These are phyloP conservation scores for Jamesozyma piceae DNA, from an alignment of 805 yeast genomes.

Conservation along the genomic window DNA sequence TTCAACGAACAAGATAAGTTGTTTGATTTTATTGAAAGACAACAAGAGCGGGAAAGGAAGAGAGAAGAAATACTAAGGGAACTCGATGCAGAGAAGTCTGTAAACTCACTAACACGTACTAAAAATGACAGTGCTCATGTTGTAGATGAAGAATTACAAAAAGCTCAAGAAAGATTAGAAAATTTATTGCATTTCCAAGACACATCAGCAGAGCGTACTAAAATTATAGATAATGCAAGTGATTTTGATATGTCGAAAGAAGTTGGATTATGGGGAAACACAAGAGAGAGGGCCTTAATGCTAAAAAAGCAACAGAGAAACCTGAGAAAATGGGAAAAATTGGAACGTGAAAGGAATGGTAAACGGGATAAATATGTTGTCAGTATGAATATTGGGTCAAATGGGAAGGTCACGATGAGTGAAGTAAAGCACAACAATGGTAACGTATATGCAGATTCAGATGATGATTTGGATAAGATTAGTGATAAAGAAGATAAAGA, in stretches of 20 bases:
- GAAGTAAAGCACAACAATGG: constrained; percentile 33
- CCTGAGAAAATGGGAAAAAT: constrained; percentile 51
- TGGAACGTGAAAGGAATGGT: constrained; percentile 53
- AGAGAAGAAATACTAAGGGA: constrained; percentile 26
- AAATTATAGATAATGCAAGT: constrained; percentile 84
- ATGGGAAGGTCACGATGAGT: constrained; percentile 67
- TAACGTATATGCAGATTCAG: constrained; percentile 20
- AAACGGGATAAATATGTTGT: constrained; percentile 60
- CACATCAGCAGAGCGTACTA: constrained; percentile 81
- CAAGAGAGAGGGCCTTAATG: constrained; percentile 79
- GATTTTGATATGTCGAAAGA: constrained; percentile 52
- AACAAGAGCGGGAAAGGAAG: constrained; percentile 30
- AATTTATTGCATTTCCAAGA: constrained; percentile 72
- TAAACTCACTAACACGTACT: constrained; percentile 29
- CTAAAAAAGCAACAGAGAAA: constrained; percentile 78
- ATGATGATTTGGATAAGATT: constrained; percentile 28
- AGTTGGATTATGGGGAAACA: constrained; percentile 67
- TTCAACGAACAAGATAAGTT: constrained; percentile 61
- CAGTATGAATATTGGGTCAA: constrained; percentile 61
- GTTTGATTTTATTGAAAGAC: constrained; percentile 50
- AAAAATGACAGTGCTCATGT: constrained; percentile 32
- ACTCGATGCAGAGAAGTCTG: constrained; percentile 23
- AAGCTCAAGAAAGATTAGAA: constrained; percentile 68
- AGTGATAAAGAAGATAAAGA: constrained; percentile 32
- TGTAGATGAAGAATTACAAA: constrained; percentile 44